phyloP scores from a whole-genome alignment of 2,329 filamentous ascomycete genomes.

The Microcera coccophila region DNA sequence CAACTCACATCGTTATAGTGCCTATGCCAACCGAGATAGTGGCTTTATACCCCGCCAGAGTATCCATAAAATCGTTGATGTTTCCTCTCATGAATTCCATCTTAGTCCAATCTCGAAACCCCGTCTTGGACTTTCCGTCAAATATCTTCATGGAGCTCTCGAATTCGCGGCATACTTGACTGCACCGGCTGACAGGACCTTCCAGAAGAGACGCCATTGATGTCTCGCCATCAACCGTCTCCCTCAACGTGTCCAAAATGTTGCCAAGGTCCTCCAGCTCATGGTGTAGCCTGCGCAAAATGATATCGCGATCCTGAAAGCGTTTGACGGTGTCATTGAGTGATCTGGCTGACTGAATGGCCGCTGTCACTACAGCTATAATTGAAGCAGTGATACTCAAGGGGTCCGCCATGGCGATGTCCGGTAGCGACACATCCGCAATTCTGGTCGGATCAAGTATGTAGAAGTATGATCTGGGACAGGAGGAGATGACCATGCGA shows the following conservation, averaged over 20 bases:
- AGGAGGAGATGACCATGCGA: too few species aligned
- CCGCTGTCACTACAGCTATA: conserved; percentile 31
- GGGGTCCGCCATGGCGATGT: conserved; percentile 23
- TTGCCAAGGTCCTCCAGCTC: conserved; percentile 32
- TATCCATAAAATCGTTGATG: conserved; percentile 39
- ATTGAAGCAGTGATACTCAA: conserved; percentile 32
- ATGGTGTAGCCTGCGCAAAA: conserved; percentile 30
- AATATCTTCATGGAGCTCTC: conserved; percentile 35
- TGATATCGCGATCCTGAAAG: conserved; percentile 34
- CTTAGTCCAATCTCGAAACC: conserved; percentile 37
- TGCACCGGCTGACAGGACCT: conserved; percentile 35
- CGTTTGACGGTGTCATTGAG: conserved; percentile 32
- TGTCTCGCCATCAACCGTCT: conserved; percentile 20
- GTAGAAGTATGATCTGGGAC: neutral
- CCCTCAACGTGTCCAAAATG: conserved; percentile 30
- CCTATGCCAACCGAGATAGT: conserved; percentile 37
- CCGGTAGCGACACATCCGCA: neutral
- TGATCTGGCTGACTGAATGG: conserved; percentile 32
- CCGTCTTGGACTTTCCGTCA: conserved; percentile 29
- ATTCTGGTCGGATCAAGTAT: neutral
- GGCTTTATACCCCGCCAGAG: conserved; percentile 36
- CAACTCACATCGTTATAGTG: conserved; percentile 34
- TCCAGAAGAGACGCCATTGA: conserved; percentile 31
- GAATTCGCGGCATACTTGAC: conserved; percentile 35
- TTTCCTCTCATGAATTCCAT: conserved; percentile 39